Evolutionary conservation across 1,139 yeast species (phyloP).

Genomic region (Yarrowia galli): DNA sequence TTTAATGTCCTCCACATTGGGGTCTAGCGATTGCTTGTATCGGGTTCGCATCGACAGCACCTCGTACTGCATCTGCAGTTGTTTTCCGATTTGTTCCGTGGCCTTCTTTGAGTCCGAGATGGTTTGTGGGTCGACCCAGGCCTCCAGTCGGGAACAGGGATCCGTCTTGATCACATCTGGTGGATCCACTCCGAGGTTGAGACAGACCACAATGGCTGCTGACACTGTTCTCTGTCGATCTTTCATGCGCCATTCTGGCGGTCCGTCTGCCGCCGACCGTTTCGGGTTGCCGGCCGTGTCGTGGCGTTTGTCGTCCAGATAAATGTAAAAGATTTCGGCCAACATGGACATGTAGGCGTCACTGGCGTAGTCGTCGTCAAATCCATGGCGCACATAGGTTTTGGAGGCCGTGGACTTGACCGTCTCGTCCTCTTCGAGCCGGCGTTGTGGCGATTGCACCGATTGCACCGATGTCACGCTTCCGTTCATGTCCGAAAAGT

Average conservation of each 20-base stretch:
- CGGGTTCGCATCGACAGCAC: slow-evolving; percentile 85
- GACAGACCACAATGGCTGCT: slow-evolving; percentile 88
- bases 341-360: slow-evolving; percentile 70
- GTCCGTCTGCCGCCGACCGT: slow-evolving; percentile 54
- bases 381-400: slow-evolving; percentile 67
- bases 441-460: slow-evolving; percentile 21
- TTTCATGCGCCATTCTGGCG: slow-evolving; percentile 88
- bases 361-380: slow-evolving; percentile 68
- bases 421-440: slow-evolving; percentile 28
- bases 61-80: slow-evolving; percentile 86
- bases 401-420: slow-evolving; percentile 42
- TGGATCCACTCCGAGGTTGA: slow-evolving; percentile 95
- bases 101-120: slow-evolving; percentile 90
- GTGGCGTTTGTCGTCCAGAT: slow-evolving; percentile 89
- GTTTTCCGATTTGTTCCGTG: slow-evolving; percentile 88
- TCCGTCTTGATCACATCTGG: slow-evolving; percentile 95
- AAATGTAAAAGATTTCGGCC: slow-evolving; percentile 76
- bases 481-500: slow-evolving; percentile 24
- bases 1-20: slow-evolving; percentile 94
- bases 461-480: slow-evolving; percentile 34
- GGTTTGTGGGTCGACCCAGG: slow-evolving; percentile 92
- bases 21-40: slow-evolving; percentile 90
- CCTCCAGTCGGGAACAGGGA: slow-evolving; percentile 91
- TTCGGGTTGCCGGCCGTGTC: slow-evolving; percentile 88
- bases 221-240: slow-evolving; percentile 94